Percentiles rank a stretch among this genome's conserved stretches.
These are phyloP conservation scores for Sclerotinia sclerotiorum DNA, from an alignment of 2,329 filamentous ascomycete species.

Conservation along the genomic window DNA sequence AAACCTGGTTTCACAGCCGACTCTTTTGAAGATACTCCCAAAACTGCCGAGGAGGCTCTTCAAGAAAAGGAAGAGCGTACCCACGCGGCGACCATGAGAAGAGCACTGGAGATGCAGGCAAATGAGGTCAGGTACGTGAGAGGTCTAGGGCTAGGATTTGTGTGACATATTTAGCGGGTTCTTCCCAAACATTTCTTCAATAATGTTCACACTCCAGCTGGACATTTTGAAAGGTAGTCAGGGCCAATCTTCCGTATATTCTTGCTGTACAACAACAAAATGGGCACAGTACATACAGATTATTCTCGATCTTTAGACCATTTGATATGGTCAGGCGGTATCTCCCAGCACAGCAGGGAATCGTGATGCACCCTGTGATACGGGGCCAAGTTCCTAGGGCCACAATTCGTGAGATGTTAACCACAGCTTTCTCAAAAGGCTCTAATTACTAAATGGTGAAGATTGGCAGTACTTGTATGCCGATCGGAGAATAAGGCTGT, in stretches of 20 bases:
- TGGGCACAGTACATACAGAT: conserved; percentile 21
- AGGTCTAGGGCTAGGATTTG: conserved; percentile 56
- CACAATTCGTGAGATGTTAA: conserved; percentile 20
- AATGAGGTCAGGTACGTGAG: conserved; percentile 75
- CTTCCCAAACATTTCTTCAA: neutral
- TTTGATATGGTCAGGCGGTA: conserved; percentile 26
- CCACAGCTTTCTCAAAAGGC: conserved; percentile 18
- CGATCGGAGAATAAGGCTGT: conserved; percentile 26
- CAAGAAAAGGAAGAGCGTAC: conserved; percentile 55
- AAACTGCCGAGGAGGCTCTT: conserved; percentile 48
- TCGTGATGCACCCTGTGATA: conserved; percentile 19
- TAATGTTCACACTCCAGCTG: conserved; percentile 6
- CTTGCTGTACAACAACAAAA: conserved; percentile 20
- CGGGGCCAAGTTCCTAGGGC: conserved; percentile 14
- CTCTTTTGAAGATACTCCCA: conserved; percentile 50
- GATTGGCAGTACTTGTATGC: conserved; percentile 19
- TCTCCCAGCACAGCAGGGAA: conserved; percentile 20
- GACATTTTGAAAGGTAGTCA: conserved; percentile 11
- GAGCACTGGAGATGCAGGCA: conserved; percentile 63
- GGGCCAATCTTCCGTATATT: conserved; percentile 13
- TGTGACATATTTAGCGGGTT: conserved; percentile 21
- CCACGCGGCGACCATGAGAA: conserved; percentile 71
- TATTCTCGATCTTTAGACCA: conserved; percentile 20
- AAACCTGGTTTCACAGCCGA: conserved; percentile 50
- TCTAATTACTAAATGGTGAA: conserved; percentile 18